These are phyloP conservation scores for Taxawa tesnikishii DNA, from an alignment of 2,329 filamentous ascomycete genomes.

Conservation along the genomic window DNA sequence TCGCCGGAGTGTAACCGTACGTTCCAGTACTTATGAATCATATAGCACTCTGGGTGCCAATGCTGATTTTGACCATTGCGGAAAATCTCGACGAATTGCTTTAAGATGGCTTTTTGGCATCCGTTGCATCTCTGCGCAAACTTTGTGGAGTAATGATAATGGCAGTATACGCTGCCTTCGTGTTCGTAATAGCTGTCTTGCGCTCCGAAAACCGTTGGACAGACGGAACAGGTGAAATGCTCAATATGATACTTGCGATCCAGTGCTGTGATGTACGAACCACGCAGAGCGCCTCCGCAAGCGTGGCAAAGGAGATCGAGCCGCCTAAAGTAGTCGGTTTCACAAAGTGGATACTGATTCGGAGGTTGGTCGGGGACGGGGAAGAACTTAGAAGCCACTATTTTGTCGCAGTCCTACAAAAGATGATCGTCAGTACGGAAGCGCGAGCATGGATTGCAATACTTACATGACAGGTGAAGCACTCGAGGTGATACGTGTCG, in stretches of 20 bases:
- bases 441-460: slow-evolving; percentile 10
- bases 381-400: slow-evolving; percentile 98
- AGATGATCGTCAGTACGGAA: slow-evolving; percentile 13
- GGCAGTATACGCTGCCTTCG: slow-evolving; percentile 90
- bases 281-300: slow-evolving; percentile 82
- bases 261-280: slow-evolving; percentile 94
- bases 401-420: slow-evolving; percentile 83
- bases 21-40: slow-evolving; percentile 99
- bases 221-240: slow-evolving; percentile 96
- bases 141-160: slow-evolving; percentile 96
- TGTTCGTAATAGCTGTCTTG: slow-evolving; percentile 99
- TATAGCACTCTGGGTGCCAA: slow-evolving; percentile 99
- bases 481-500: slow-evolving; percentile 92
- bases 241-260: slow-evolving; percentile 98
- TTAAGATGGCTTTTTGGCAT: slow-evolving; percentile 91
- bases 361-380: slow-evolving; percentile 86
- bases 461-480: slow-evolving; percentile 90
- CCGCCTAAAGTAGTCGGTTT: slow-evolving; percentile 93
- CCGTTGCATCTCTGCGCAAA: slow-evolving; percentile 95
- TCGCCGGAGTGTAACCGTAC: slow-evolving; percentile 52
- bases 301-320: slow-evolving; percentile 84
- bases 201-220: slow-evolving; percentile 93
- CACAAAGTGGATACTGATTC: slow-evolving; percentile 86
- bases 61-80: slow-evolving; percentile 96
- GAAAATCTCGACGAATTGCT: slow-evolving; percentile 98